Base-by-base conservation (phyloP, 1,284 basidiomycete species). In the Laetiporus sulphureus region DNA sequence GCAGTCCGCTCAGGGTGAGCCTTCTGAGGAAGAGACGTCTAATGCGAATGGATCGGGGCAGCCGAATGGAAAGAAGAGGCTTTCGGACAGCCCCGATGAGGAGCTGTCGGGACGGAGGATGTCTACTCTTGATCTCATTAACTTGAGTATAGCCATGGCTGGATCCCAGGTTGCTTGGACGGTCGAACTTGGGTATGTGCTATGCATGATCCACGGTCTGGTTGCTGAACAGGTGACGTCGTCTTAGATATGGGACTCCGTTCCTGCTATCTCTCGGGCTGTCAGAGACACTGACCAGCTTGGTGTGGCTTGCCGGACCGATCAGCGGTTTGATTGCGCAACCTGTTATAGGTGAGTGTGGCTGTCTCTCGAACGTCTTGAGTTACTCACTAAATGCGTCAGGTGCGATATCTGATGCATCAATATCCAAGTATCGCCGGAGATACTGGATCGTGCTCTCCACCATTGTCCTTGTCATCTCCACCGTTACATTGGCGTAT, bases 251-350 rank as follows among this genome's bases (percentile, higher is more conserved):
- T 58, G 93, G 93, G 23, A 97, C 93, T 2, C 94, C 95, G 0
- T 97, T 96, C 63, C 71, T 98, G 32, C 74, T 96, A 10, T 77
- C 75, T 12, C 79, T 99, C 10, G 95, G 95, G 7, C 73, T 98
- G 22, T 86, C 90, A 2, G 93, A 95, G 59, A 81, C 91, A 56
- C 70, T 91, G 21, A 97, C 96, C 4, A 89, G 90, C 42, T 73
- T 97, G 12, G 95, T 99, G 22, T 99, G 95, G 95, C 75, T 99
- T 33, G 95, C 95, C 22, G 96, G 94, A 4, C 92, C 92, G 7
- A 86, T 98, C 45, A 91, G 88, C 43, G 95, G 95, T 5, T 71
- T 99, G 35, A 72, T 99, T 41, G 92, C 92, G 4, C 95, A 99
- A 61, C 95, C 95, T 15, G 73, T 98, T 46, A 94, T 99, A 51